Conservation (phyloP, 2,329 filamentous ascomycete genomes). For the Tolypocladium inflatum region DNA sequence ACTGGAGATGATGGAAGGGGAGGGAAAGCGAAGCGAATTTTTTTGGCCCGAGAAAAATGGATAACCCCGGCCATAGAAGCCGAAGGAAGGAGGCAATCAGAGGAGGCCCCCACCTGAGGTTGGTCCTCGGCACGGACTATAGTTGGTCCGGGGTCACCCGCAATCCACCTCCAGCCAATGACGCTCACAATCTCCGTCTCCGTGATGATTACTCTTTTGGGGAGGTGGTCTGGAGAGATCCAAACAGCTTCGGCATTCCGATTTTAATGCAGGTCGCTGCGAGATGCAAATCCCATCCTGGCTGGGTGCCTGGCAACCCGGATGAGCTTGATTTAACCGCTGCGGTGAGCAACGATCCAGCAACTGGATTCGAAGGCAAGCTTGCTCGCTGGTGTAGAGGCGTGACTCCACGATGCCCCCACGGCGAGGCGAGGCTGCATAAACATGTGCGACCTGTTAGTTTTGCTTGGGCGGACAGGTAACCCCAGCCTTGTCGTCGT, state of each 20-base stretch:
- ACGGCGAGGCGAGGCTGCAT: neutral
- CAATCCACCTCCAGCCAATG: neutral
- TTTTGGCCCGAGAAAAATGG: constrained; percentile 25
- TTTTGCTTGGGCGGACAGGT: neutral
- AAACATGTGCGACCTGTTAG: neutral
- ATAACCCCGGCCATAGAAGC: constrained; percentile 28
- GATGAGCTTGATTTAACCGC: neutral
- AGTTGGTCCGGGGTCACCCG: constrained; percentile 8
- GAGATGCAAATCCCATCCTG: neutral
- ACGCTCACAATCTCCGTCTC: neutral
- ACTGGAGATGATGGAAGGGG: constrained; percentile 14
- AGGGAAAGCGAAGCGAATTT: constrained; percentile 25
- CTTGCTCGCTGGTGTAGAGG: neutral
- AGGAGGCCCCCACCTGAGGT: constrained; percentile 4
- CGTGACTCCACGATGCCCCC: neutral
- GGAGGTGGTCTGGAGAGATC: neutral
- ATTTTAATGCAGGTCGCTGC: neutral
- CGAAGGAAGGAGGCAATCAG: constrained; percentile 30
- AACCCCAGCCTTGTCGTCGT: neutral
- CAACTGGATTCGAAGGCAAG: neutral
- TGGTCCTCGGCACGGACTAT: constrained; percentile 13
- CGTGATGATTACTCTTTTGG: neutral
- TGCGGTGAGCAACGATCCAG: neutral
- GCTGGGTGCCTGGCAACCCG: neutral
- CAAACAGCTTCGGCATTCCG: neutral